Base-by-base conservation (phyloP, 2,329 filamentous ascomycete genomes). In the Verruconis gallopava region DNA sequence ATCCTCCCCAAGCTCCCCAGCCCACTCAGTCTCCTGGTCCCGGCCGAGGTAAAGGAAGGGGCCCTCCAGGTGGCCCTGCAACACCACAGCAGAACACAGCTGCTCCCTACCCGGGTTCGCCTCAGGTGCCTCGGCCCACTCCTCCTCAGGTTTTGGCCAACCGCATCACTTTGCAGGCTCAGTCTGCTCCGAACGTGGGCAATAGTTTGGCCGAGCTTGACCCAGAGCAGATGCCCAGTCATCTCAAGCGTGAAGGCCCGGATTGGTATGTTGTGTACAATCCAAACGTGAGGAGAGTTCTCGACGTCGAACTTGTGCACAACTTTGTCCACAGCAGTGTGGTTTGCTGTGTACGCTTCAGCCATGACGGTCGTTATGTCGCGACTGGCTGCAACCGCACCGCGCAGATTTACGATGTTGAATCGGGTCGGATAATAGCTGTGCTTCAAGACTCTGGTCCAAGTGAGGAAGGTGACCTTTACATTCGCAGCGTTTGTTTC, bases 221-320 rank as follows among this genome's bases (percentile, higher is more conserved):
- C 51, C 77, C 83, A 4, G 86, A 95, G 47, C 77, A 85, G 47
- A 72, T 96, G 32, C 85, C 88, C 21, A 75, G 81, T 2, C 79
- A 86, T 52, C 77, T 86, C 49, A 96, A 96, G 72, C 88, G 89
- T 58, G 82, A 85, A 44, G 83, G 85, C 21, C 69, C 75, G 35
- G 91, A 96, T 59, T 98, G 91, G 91, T 93, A 93, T 58, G 89
- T 85, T 35, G 84, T 96, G 49, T 98, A 95, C 72, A 95, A 98
- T 64, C 86, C 89, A 35, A 76, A 81, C 44, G 82, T 95, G 28
- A 85, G 84, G 48, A 85, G 91, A 45, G 77, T 86, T 40, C 69
- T 98, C 40, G 91, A 98, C 57, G 86, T 98, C 42, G 86, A 95
- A 50, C 72, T 98, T 30, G 81, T 95, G 37, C 91, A 96, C 65